Base-by-base conservation (phyloP, 225 moss, liverwort and hornwort species). In the Neckera pumila region DNA sequence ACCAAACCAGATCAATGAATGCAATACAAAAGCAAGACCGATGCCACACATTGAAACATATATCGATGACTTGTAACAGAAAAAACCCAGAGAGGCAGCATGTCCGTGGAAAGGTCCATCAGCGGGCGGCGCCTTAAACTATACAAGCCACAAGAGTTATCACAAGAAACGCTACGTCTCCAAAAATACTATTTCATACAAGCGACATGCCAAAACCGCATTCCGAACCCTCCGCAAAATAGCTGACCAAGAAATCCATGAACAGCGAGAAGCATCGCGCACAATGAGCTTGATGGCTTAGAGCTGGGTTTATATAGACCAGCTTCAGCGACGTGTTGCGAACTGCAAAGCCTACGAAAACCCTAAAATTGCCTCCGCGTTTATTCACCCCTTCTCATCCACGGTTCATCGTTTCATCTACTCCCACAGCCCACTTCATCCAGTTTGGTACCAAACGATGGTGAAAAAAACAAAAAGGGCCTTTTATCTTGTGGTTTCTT, bases 251-350 rank as follows among this genome's bases (percentile, higher is more conserved):
- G 7, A 26, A 18, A 56, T 18, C 7, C 7, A 10, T 3, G 10
- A 20, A 45, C 34, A 26, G 2, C 7, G 17, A 25, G 14, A 36
- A 14, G 17, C 2, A 19, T 7, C 18, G 19, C 9, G 45, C 7
- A 10, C 36, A 26, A 0, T 61, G 22, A 1, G 9, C 0, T 1
- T 0, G 2, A 1, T 0, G 0, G 6, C 3, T 12, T 18, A 13
- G 82, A 53, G 33, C 33, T 18, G 42, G 4, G 42, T 42, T 82
- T 87, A 87, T 87, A 87, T 31, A 13, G 38, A 60, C 62, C 45
- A 81, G 80, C 62, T 19, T 62, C 62, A 27, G 25, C 43, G 34
- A 49, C 34, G 15, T 22, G 51, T 3, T 36, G 26, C 17, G 66
- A 51, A 22, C 12, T 18, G 51, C 66, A 53, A 65, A 26, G 67